phyloP scores from a whole-genome alignment of 495 filamentous ascomycete species.

The Xylaria telfairii region DNA sequence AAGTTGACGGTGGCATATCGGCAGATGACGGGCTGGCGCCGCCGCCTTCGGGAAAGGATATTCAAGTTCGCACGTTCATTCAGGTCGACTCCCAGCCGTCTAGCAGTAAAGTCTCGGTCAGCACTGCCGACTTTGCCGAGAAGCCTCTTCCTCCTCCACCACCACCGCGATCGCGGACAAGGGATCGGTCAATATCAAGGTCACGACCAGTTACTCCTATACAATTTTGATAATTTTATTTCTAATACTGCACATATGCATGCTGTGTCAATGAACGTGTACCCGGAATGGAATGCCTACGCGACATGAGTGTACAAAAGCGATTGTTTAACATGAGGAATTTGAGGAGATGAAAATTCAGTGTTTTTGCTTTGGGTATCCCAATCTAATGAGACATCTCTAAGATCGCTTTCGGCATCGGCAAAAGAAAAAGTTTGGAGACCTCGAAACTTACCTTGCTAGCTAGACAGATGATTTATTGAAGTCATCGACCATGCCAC shows the following conservation, averaged over 20 bases:
- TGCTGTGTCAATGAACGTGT: not conserved
- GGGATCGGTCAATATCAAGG: constrained; percentile 16
- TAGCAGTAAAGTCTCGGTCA: not conserved
- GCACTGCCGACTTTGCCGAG: not conserved
- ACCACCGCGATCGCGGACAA: constrained; percentile 2
- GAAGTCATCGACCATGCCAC: not conserved
- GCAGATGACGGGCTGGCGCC: not conserved
- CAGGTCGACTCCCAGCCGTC: constrained; percentile 6
- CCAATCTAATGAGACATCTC: not conserved
- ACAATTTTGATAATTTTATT: not conserved
- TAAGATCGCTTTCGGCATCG: not conserved
- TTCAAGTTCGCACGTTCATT: constrained; percentile 18
- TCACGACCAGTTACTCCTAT: constrained; percentile 18
- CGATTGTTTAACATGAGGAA: not conserved
- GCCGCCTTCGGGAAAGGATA: constrained; percentile 18
- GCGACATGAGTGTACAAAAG: not conserved
- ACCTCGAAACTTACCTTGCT: not conserved
- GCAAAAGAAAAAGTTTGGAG: not conserved
- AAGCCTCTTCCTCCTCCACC: constrained; percentile 23
- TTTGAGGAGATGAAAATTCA: not conserved
- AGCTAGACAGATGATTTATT: not conserved
- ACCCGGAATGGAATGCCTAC: not conserved
- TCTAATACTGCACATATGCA: not conserved
- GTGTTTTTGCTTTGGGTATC: not conserved
- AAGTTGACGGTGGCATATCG: not conserved